Conservation (phyloP, 176 grass and related monocot species). For the Aegilops bicornis region DNA sequence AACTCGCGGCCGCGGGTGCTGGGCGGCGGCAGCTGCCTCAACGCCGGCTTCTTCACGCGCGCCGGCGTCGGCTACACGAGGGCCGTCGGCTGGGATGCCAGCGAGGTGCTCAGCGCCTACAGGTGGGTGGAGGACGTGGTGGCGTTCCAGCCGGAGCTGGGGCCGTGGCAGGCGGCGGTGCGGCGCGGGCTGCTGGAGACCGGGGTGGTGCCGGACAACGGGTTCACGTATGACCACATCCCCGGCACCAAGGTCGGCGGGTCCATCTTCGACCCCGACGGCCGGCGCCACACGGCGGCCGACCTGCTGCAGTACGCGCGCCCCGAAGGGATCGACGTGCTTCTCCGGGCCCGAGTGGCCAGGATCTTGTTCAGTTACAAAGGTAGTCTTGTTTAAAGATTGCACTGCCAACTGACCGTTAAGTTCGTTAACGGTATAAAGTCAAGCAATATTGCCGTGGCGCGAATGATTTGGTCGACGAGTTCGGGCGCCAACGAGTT, state of each 20-base stretch:
- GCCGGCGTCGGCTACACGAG: slow-evolving; percentile 44
- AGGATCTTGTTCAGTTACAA: slow-evolving; percentile 47
- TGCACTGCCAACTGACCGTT: not conserved
- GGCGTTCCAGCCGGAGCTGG: slow-evolving; percentile 47
- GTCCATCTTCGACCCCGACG: slow-evolving; percentile 49
- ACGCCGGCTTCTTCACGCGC: slow-evolving; percentile 92
- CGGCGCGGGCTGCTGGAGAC: slow-evolving; percentile 53
- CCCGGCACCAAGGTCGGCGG: slow-evolving; percentile 61
- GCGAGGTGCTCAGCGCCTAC: slow-evolving; percentile 58
- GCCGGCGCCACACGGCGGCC: slow-evolving; percentile 50
- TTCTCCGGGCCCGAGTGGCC: slow-evolving; percentile 30
- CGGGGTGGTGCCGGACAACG: slow-evolving; percentile 53
- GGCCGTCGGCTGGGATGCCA: slow-evolving; percentile 43
- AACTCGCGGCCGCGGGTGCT: slow-evolving; percentile 76
- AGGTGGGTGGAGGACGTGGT: slow-evolving; percentile 68
- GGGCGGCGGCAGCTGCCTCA: slow-evolving; percentile 85
- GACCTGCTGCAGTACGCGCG: slow-evolving; percentile 53
- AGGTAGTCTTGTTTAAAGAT: slow-evolving; percentile 27
- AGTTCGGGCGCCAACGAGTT: not conserved
- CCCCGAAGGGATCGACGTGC: slow-evolving; percentile 43
- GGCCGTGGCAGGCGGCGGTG: slow-evolving; percentile 49
- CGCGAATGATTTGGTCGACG: not conserved
- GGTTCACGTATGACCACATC: slow-evolving; percentile 58
- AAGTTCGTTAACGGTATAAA: not conserved
- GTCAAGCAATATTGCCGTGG: not conserved